Evolutionary conservation across 73 alveolate genomes (phyloP), one percentile per base, ranked within the genome.

Genomic region (Uronychia setigera): DNA sequence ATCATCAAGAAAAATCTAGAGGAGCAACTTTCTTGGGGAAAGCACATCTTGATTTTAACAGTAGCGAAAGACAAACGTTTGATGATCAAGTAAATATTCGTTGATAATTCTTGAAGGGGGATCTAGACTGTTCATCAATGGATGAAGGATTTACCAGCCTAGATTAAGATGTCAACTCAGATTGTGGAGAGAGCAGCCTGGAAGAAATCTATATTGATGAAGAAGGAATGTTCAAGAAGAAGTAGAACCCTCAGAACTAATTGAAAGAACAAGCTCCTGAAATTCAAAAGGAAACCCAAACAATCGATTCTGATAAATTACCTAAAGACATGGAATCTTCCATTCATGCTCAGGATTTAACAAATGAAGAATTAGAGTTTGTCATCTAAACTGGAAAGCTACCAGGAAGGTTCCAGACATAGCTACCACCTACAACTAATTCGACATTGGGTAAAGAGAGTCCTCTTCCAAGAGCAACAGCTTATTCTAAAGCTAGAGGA

Each of bases 331-430:
- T 28, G 32, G 79, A 67, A 29, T 67, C 29, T 5, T 14, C 79
- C 13, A 67, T 25, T 26, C 76, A 85, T n/a, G 85, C 86, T n/a
- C 76, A 85, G 33, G 86, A 77, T 46, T 29, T 85, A 0, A 35
- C 81, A 29, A 85, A 85, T 78, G 91, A 85, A 57, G 91, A 85
- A 31, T 59, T 85, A 14, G 91, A 85, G 33, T 85, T 32, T 32
- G 77, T 85, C 30, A 85, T 85, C 26, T 77, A 78, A 57, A 85
- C 91, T 11, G 91, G 91, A 28, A 76, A 85, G 77, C 33, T 85
- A 26, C 91, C 91, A 0, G 67, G 58, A 30, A 85, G 86, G 58
- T 5, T 33, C 1, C n/a, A n/a, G 60, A 84, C 67, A 5, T 46
- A 11, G n/a, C 67, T 11, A 46, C 67, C 67, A 46, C 5, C 67